Evolutionary conservation across 495 filamentous ascomycete species (phyloP).

Genomic region (Podospora australis): DNA sequence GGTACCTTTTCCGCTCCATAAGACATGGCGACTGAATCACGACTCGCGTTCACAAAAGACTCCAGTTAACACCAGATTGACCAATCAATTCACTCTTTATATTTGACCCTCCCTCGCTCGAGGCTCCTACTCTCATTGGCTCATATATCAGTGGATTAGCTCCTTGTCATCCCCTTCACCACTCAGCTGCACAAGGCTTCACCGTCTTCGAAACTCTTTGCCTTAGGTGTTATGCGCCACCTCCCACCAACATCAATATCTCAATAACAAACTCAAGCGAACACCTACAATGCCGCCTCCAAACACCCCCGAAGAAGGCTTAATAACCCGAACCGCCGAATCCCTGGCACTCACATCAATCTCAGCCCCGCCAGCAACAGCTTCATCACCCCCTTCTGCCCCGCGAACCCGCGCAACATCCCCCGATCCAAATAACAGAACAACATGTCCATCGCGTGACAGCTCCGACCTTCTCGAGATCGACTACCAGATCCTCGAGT

Average conservation of each 20-base stretch:
- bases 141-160: not conserved
- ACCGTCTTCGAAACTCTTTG: not conserved
- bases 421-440: not conserved
- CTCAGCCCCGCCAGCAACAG: no score
- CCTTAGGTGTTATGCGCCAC: not conserved
- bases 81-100: not conserved
- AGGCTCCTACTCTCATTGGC: not conserved
- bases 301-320: slow-evolving; percentile 15
- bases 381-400: not conserved
- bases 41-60: no score
- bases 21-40: no score
- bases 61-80: no score
- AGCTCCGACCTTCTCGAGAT: slow-evolving; percentile 13
- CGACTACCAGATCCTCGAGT: slow-evolving; percentile 66
- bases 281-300: slow-evolving; percentile 13
- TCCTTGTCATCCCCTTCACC: not conserved
- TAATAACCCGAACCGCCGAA: not conserved
- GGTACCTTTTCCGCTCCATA: no score
- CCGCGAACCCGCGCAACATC: not conserved
- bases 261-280: not conserved
- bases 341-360: not conserved
- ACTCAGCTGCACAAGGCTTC: not conserved
- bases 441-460: slow-evolving; percentile 2
- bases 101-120: not conserved
- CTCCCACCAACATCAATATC: not conserved